phyloP scores from a whole-genome alignment of 257 asterid genomes.

The Solanum rostratum region DNA sequence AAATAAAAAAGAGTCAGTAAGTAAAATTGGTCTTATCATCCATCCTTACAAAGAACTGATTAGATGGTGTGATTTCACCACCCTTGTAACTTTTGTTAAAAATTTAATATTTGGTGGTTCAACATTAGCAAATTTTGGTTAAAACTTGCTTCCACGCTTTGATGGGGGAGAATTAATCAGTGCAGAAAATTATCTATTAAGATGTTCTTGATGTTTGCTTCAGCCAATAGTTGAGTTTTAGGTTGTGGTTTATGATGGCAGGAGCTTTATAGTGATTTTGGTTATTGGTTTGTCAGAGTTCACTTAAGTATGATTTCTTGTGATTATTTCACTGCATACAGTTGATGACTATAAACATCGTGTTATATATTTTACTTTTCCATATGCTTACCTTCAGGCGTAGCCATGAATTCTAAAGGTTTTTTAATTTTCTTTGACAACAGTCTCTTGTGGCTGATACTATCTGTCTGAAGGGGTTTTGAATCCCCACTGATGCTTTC shows the following conservation, averaged over 20 bases:
- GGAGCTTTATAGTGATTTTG: neutral
- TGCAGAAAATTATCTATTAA: neutral
- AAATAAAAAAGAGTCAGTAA: neutral
- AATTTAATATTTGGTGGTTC: neutral
- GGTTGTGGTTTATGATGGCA: neutral
- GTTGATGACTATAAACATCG: neutral
- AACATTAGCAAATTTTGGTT: neutral
- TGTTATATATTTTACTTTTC: neutral
- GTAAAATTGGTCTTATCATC: neutral
- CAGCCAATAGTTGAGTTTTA: neutral
- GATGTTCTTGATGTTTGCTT: neutral
- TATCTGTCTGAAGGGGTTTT: slow-evolving; percentile 19
- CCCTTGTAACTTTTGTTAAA: neutral
- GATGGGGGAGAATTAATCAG: neutral
- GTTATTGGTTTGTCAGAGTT: neutral
- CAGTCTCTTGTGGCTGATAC: slow-evolving; percentile 33
- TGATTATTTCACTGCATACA: neutral
- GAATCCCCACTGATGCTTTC: slow-evolving; percentile 26
- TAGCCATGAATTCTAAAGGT: neutral
- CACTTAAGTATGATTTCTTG: neutral
- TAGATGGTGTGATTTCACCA: neutral
- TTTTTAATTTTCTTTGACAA: neutral
- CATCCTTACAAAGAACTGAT: neutral
- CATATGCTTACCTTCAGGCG: neutral
- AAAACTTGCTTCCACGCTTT: neutral